Base-by-base conservation (phyloP, 139 green algal genomes). In the Volvox reticuliferus region DNA sequence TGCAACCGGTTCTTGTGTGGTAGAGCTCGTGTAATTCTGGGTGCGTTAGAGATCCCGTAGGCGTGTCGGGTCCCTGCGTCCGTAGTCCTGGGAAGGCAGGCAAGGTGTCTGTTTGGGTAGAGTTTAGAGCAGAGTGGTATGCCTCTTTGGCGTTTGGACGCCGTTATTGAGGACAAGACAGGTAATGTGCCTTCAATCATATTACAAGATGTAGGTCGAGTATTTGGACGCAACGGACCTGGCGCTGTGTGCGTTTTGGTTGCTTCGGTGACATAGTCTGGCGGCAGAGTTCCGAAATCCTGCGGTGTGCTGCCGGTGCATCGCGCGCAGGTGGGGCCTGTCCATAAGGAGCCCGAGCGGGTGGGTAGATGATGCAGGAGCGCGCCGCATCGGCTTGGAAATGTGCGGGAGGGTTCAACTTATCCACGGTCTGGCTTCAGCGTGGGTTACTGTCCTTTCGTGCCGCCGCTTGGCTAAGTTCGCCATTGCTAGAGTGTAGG, bases 191-290 rank as follows among this genome's bases (percentile, higher is more conserved):
- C 33, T 79, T 2, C 9, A 37, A 30, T 37, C n/a, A 36, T 2
- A 79, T 33, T 79, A 79, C 71, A 32, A 32, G 71, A 79, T 36
- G 71, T 79, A 79, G 71, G 71, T 79, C 71, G 71, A 35, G 20
- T 79, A 20, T 79, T 79, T 19, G 71, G 71, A 37, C 71, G 71
- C 71, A 79, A 79, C 9, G 71, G 71, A 79, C 71, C 71, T 79
- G 5, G 71, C 14, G 71, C 22, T 79, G 71, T 30, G 71, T 79
- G 71, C n/a, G 16, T 6, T 37, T 35, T 79, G 16, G 28, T 79
- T 30, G 12, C 65, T 73, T 26, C 65, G 12, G 65, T 69, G 62
- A 19, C 24, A 5, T 5, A 16, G 9, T 30, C 12, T 24, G 65
- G 24, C 65, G 65, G 65, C 65, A 5, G 65, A 28, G 2, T 24